Evolutionary conservation across 805 yeast genomes (phyloP), one percentile per base, ranked within the genome.

Genomic region (Yamadazyma takamatsuzukensis): DNA sequence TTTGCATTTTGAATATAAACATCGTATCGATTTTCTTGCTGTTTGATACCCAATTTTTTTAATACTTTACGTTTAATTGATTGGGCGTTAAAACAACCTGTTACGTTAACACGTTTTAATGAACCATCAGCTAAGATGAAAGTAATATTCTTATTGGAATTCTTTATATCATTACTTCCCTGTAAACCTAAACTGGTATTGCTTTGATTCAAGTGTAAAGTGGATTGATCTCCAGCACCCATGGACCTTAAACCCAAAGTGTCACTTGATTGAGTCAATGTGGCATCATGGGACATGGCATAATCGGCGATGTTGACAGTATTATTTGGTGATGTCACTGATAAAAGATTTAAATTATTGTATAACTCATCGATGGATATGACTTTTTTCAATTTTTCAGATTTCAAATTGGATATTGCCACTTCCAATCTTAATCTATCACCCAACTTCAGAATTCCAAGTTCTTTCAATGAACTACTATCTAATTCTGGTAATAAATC

Each of bases 11-110:
- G 68, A 15, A 80, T 68, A 49, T 80, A 83, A 0, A 83, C 72
- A 38, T 78, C 83, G 63, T 78, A 85, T 18, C 62, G 64, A 13
- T 67, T 57, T 22, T 67, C 64, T 23, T 68, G 64, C 21, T 50
- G 57, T 15, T 59, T 61, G 19, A 74, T 54, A 4, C 76, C 78
- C 30, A 82, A 48, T 39, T 72, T 75, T 44, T 77, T 76, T 37
- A 86, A 59, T 1, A 83, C 77, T 43, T 78, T 80, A 33, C 76
- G 67, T 53, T 83, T 85, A 30, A 88, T 83, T 5, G 87, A 74
- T 36, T 77, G 82, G 1, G 95, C 88, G 51, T 80, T 82, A 57
- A 78, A 83, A 51, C 95, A 85, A 0, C 88, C 93, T 12, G 76
- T 72, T 1, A 86, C 80, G 46, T 81, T 80, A 25, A 86, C 77